phyloP scores from a whole-genome alignment of 495 filamentous ascomycete species.

The Hamigera avellanea region DNA sequence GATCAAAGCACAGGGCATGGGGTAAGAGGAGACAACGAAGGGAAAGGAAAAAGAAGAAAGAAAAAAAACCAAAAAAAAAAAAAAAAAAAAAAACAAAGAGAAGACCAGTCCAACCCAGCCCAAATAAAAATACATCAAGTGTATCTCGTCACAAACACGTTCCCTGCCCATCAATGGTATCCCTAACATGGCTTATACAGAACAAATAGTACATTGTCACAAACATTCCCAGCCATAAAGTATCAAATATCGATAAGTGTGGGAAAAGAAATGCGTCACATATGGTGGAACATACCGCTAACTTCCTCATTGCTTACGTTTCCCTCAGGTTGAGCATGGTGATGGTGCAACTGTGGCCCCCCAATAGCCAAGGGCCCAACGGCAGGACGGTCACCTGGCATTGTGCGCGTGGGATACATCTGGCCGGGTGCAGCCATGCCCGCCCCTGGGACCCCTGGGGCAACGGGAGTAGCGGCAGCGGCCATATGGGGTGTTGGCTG shows the following conservation, averaged over 20 bases:
- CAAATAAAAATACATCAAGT: slow-evolving; percentile 15
- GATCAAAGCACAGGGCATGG: neutral
- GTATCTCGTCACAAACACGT: slow-evolving; percentile 7
- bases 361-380: slow-evolving; percentile 52
- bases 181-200: no score
- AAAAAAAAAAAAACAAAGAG: slow-evolving; percentile 7
- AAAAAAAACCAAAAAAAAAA: slow-evolving; percentile 23
- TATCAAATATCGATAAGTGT: neutral
- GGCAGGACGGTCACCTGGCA: slow-evolving; percentile 31
- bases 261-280: slow-evolving; percentile 33
- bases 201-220: neutral
- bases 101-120: slow-evolving; percentile 3
- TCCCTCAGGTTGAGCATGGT: slow-evolving; percentile 68
- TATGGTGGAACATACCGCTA: slow-evolving; percentile 87
- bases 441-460: slow-evolving; percentile 39
- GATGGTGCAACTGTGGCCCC: slow-evolving; percentile 59
- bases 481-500: neutral
- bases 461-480: slow-evolving; percentile 37
- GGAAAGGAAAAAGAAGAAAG: slow-evolving; percentile 15
- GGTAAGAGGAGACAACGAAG: slow-evolving; percentile 7
- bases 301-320: slow-evolving; percentile 72
- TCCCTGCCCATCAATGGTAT: no score
- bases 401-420: neutral
- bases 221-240: neutral
- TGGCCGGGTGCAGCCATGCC: slow-evolving; percentile 33